Evolutionary conservation across 2,329 filamentous ascomycete species (phyloP), one percentile per base, ranked within the genome.

Genomic region (Leptographium lundbergii): DNA sequence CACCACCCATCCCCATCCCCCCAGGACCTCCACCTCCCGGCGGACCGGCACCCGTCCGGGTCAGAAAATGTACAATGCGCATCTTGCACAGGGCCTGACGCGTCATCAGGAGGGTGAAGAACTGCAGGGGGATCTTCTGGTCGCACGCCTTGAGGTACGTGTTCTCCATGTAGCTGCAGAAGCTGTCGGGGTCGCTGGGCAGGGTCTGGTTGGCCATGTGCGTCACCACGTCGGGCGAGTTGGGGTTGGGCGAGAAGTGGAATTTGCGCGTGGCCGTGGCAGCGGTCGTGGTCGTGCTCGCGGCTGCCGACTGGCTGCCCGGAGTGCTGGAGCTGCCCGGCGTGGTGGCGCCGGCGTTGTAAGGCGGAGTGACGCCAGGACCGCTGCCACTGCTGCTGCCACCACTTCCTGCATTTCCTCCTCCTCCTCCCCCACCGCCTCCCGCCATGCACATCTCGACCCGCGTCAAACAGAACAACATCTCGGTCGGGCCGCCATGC

Each of bases 41-140:
- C 10, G 36, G 36, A 17, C 36, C 36, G 39, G 14, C 39, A 42
- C 39, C 19, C 13, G 39, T 68, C 56, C 76, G 75, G 74, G 74
- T 56, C 32, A 83, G 74, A 56, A 81, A 81, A 56, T 74, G 74
- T 54, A 79, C 72, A 61, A 82, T 73, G 60, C 79, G 81, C 69
- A 81, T 74, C 67, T 82, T 81, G 69, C 76, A 81, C 19, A 84
- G 72, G 10, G 74, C 74, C 59, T 78, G 75, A 10, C 79, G 75
- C 7, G 79, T 81, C 75, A 82, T 81, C 60, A 81, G 74, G 47
- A 81, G 68, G 1, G 81, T 81, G 64, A 84, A 82, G 62, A 79
- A 77, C 62, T 84, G 81, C 14, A 84, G 67, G 1, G 81, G 81
- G 10, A 84, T 79, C 65, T 80, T 81, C 45, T 76, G 71, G 63